Evolutionary conservation across 2,329 filamentous ascomycete genomes (phyloP).

Genomic region (Trichoderma polysporum): DNA sequence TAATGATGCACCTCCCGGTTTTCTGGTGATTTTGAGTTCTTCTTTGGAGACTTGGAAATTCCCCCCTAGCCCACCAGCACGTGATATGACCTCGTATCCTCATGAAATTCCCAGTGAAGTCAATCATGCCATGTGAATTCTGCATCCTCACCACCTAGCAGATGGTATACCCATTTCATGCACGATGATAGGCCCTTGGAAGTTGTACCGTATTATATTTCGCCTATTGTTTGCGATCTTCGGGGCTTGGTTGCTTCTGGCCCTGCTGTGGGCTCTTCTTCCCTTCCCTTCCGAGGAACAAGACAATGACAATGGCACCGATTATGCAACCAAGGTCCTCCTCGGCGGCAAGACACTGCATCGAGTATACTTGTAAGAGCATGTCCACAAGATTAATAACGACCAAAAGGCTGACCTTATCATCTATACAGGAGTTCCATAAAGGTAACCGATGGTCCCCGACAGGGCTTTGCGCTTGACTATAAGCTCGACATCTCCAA

Average conservation of each 20-base stretch:
- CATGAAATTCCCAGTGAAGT: background rate
- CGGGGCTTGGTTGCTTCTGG: background rate
- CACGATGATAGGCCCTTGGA: background rate
- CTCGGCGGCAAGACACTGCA: background rate
- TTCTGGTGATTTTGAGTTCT: too few relatives aligned
- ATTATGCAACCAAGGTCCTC: background rate
- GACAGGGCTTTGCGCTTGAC: background rate
- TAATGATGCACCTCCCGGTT: too few relatives aligned
- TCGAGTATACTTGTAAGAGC: background rate
- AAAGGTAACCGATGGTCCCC: background rate
- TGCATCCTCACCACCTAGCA: too few relatives aligned
- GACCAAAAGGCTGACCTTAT: background rate
- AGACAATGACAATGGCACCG: background rate
- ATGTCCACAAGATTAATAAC: background rate
- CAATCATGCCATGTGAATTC: too few relatives aligned
- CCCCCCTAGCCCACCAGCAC: background rate
- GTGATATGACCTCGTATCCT: background rate
- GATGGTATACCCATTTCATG: background rate
- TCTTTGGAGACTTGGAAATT: too few relatives aligned
- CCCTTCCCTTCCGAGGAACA: background rate
- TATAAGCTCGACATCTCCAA: background rate
- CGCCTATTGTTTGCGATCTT: background rate
- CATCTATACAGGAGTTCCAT: background rate
- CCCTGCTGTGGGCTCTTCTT: background rate
- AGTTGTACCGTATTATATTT: background rate